Conservation (phyloP, 768 basidiomycete genomes). For the Rhodotorula toruloides region DNA sequence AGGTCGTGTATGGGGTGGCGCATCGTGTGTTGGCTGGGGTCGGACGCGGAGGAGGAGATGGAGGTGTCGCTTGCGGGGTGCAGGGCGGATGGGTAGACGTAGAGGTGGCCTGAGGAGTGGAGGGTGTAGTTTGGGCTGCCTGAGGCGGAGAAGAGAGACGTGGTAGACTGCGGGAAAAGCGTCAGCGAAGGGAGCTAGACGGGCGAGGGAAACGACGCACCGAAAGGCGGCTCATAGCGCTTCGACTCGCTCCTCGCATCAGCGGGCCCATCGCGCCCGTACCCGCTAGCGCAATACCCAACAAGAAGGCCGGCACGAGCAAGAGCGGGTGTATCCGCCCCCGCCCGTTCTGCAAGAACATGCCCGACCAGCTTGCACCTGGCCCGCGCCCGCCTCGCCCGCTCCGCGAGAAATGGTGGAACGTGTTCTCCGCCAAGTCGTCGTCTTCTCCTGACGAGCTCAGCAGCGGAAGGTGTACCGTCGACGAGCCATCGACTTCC, state of each 20-base stretch:
- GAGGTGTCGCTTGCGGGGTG: conserved; percentile 14
- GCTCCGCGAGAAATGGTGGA: neutral
- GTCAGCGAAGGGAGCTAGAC: neutral
- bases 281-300: conserved; percentile 23
- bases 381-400: neutral
- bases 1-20: conserved; percentile 76
- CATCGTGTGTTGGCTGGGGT: conserved; percentile 6
- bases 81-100: conserved; percentile 25
- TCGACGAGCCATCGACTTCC: neutral
- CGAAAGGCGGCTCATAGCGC: conserved; percentile 7
- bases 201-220: neutral
- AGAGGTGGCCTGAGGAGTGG: conserved; percentile 35
- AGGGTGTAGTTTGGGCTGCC: conserved; percentile 16
- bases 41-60: neutral
- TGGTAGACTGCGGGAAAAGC: neutral
- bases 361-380: neutral
- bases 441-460: conserved; percentile 2
- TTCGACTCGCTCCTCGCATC: neutral
- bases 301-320: conserved; percentile 24
- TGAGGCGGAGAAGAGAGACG: neutral
- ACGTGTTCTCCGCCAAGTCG: conserved; percentile 3
- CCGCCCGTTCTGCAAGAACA: neutral
- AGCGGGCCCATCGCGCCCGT: conserved; percentile 6
- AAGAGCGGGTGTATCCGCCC: conserved; percentile 30
- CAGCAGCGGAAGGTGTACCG: conserved; percentile 28